A percentile compares a stretch with the other conserved stretches of the same genome.
phyloP scores from a whole-genome alignment of 345 rosid genomes.

The Gossypium herbaceum region DNA sequence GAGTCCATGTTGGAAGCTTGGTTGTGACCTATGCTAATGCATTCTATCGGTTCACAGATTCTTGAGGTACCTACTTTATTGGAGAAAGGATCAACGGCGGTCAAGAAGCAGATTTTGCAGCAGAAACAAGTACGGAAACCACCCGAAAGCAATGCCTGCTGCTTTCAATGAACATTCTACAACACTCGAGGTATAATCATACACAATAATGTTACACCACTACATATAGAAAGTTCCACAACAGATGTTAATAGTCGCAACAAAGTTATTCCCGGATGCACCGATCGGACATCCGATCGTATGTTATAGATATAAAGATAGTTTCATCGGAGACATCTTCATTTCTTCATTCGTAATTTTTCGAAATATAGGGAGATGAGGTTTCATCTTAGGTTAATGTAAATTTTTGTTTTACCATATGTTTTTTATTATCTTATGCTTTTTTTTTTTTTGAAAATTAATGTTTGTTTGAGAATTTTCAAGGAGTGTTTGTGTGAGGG shows the following conservation, averaged over 20 bases:
- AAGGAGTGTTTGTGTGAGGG: too few relatives aligned
- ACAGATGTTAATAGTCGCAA: neutral
- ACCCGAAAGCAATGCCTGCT: conserved; percentile 44
- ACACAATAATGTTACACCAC: neutral
- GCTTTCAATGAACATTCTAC: conserved; percentile 26
- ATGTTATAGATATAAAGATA: neutral
- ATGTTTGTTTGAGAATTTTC: too few relatives aligned
- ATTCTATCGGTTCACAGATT: conserved; percentile 36
- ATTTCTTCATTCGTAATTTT: neutral
- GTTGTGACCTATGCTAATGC: conserved; percentile 5
- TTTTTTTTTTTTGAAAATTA: too few relatives aligned
- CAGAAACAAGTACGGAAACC: conserved; percentile 36
- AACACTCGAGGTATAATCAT: neutral
- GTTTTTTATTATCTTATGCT: neutral
- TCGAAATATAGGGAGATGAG: neutral
- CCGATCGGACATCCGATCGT: neutral
- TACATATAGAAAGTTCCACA: conserved; percentile 6
- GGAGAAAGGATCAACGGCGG: conserved; percentile 66
- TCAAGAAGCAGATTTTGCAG: conserved; percentile 46
- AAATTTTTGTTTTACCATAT: neutral
- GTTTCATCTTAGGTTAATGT: neutral
- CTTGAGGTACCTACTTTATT: conserved; percentile 68
- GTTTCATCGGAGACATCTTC: neutral
- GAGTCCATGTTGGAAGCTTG: neutral
- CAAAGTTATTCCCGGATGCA: neutral